Base-by-base conservation (phyloP, 1,139 yeast genomes). In the Lodderomyces margitis region DNA sequence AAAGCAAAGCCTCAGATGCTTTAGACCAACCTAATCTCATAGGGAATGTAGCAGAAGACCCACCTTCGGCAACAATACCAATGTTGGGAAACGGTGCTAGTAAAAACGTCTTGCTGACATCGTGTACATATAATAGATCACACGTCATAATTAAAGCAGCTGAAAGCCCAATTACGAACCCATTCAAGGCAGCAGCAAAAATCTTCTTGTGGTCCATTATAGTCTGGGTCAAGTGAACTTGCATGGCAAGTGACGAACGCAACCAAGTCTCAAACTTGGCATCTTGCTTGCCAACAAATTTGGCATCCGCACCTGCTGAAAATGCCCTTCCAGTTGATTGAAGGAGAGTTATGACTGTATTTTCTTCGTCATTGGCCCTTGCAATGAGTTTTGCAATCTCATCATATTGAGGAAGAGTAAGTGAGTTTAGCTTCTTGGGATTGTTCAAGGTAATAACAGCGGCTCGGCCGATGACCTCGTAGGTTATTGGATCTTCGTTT, bases 41-140 rank as follows among this genome's bases (percentile, higher is more conserved):
- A 24, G 85, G 80, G 41, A 88, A 68, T 8, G 92, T 78, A 17
- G 80, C 76, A 8, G 88, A 79, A 2, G 88, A 66, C 5, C 82
- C 88, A 44, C 96, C 95, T 63, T 88, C 96, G 45, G 86, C 79
- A 2, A 86, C 89, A 53, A 88, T 73, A 1, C 96, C 95, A 53
- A 88, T 73, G 58, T 83, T 84, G 39, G 92, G 79, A 60, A 88
- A 88, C 11, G 96, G 96, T 25, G 84, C 72, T 56, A 83, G 72
- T 45, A 85, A 50, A 59, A 70, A 85, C 37, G 83, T 75, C 45
- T 79, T 69, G 27, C 59, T 52, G 42, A 77, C 81, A 48, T 83
- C 79, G 52, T 69, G 75, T 15, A 83, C 84, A 56, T 86, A 87
- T 21, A 88, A 72, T 51, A 88, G 73, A 60, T 88, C 96, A 59